Evolutionary conservation across 2,329 filamentous ascomycete species (phyloP), one percentile per base, ranked within the genome.

Genomic region (Parafenestella ontariensis): DNA sequence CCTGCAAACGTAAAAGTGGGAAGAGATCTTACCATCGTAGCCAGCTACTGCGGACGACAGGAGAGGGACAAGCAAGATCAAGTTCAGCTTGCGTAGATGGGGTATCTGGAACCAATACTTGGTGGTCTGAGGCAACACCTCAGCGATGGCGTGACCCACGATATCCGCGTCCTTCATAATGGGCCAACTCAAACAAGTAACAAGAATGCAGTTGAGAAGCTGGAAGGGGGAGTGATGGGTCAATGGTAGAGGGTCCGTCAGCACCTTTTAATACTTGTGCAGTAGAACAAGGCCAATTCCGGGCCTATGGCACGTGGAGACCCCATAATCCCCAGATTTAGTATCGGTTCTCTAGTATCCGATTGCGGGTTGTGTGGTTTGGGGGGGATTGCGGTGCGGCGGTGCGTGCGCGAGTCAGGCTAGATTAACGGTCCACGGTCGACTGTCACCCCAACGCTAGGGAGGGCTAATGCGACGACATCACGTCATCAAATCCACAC

Each of bases 81-180:
- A 60, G 49, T 82, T 82, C 7, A 82, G 72, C 28, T 73, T 63
- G 6, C 81, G 61, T 1, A 83, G 65, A 67, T 82, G 78, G 0
- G 73, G 69, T 3, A 71, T 68, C 3, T 73, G 71, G 50, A 76
- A 81, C 81, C 81, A 82, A 15, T 34, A 34, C 8, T 34, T 34
- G 13, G 10, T 59, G 45, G 78, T 71, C 23, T 75, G 52, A n/a
- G 80, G 80, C 4, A 82, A 68, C 7, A 81, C 70, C 42, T 72
- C 67, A 13, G 70, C 70, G 11, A 74, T 58, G 7, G 64, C 56
- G 15, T 50, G 48, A 10, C 71, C 70, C 21, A 73, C 71, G 36
- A 73, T 73, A 28, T 55, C 48, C 1, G 49, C 52, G 45, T 59
- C 55, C 45, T 46, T 58, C 55, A 58, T 58, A 11, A 24, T 46